Conservation (phyloP, 768 basidiomycete genomes). For the Imleria badia region DNA sequence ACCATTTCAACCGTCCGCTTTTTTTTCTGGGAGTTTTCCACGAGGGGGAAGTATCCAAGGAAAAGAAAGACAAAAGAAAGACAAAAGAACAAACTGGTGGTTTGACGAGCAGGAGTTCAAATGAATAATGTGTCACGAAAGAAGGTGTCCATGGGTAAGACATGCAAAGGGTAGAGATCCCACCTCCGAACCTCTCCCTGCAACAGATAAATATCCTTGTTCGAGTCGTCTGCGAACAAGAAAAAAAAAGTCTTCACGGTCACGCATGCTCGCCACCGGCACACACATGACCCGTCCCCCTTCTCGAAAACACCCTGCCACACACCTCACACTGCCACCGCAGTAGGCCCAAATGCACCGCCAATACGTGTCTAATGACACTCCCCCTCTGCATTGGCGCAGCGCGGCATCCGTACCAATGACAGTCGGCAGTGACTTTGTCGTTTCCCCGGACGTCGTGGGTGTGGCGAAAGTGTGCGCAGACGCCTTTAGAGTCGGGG, state of each 20-base stretch:
- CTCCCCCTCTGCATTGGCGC: constrained; percentile 24
- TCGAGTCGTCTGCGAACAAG: background rate
- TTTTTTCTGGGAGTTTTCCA: background rate
- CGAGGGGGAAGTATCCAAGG: background rate
- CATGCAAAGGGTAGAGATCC: background rate
- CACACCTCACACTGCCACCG: constrained; percentile 19
- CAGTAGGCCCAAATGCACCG: constrained; percentile 18
- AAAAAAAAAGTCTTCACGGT: background rate
- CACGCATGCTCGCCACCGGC: background rate
- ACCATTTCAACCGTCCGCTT: too few species aligned
- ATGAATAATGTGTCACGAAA: background rate
- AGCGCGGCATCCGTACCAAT: constrained; percentile 13
- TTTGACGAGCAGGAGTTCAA: background rate
- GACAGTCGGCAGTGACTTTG: constrained; percentile 7
- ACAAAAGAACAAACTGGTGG: too few species aligned
- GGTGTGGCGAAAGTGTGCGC: constrained; percentile 13
- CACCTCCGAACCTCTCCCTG: background rate
- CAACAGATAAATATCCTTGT: background rate
- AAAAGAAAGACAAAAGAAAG: background rate
- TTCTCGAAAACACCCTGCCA: constrained; percentile 18
- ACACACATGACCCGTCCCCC: constrained; percentile 15
- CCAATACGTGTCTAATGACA: constrained; percentile 15
- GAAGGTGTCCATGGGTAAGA: background rate
- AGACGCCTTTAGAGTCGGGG: constrained; percentile 5
- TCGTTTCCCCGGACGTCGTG: constrained; percentile 23